Conservation (phyloP, 192 early-diverging fungal genomes). For the Tieghemiomyces parasiticus region DNA sequence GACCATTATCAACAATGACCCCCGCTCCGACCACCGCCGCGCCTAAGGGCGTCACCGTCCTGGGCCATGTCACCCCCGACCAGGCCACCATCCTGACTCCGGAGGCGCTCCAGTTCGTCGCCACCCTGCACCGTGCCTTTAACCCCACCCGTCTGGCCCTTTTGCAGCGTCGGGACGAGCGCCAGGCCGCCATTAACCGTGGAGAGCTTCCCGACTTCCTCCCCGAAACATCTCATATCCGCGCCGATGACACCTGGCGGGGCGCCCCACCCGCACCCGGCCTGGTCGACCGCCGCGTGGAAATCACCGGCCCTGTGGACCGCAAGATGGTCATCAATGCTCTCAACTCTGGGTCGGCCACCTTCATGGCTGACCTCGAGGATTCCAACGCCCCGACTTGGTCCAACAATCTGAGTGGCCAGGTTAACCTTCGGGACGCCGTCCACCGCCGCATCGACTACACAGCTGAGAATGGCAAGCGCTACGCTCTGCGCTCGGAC, state of each 20-base stretch:
- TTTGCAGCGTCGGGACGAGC: slow-evolving; percentile 58
- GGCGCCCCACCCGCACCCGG: slow-evolving; percentile 82
- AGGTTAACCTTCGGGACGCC: slow-evolving; percentile 91
- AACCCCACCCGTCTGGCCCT: slow-evolving; percentile 79
- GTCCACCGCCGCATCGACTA: slow-evolving; percentile 73
- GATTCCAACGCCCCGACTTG: slow-evolving; percentile 98
- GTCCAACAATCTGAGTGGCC: slow-evolving; percentile 80
- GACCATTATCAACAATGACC: background rate
- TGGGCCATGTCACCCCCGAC: slow-evolving; percentile 43
- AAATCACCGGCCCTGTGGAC: slow-evolving; percentile 96
- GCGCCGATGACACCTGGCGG: slow-evolving; percentile 79
- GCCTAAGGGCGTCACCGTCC: slow-evolving; percentile 41
- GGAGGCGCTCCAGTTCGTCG: slow-evolving; percentile 71
- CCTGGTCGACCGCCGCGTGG: slow-evolving; percentile 80
- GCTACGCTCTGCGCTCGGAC: slow-evolving; percentile 80
- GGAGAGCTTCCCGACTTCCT: slow-evolving; percentile 80
- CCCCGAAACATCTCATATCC: slow-evolving; percentile 81
- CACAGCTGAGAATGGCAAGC: slow-evolving; percentile 72
- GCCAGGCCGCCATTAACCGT: slow-evolving; percentile 66
- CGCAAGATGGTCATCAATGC: slow-evolving; percentile 99
- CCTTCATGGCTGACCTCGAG: slow-evolving; percentile 99
- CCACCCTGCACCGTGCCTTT: slow-evolving; percentile 81
- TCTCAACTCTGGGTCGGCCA: slow-evolving; percentile 82
- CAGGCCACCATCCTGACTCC: slow-evolving; percentile 68
- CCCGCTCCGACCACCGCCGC: background rate